Percentiles rank a stretch among this genome's conserved stretches.
Evolutionary conservation across 2,329 filamentous ascomycete species (phyloP).

Genomic region (Pseudogymnoascus sp.): DNA sequence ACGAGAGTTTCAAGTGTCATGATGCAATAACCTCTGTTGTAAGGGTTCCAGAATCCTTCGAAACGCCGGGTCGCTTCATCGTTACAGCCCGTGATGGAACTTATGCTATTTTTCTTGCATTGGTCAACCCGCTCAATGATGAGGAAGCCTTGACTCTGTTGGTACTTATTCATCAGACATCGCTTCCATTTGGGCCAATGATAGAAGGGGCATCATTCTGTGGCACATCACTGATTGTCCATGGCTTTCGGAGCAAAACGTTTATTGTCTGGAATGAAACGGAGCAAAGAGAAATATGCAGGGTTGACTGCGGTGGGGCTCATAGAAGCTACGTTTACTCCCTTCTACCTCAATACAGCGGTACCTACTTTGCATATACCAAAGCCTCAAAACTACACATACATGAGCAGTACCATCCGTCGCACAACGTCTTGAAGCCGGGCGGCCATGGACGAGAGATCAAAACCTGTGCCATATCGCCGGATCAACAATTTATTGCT

Average conservation of each 20-base stretch:
- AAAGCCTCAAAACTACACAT: conserved; percentile 53
- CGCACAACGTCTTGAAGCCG: conserved; percentile 47
- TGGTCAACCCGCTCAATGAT: background rate
- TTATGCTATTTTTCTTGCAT: conserved; percentile 54
- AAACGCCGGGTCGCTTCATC: conserved; percentile 46
- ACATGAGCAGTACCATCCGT: conserved; percentile 34
- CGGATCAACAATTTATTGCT: conserved; percentile 43
- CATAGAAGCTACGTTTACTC: conserved; percentile 68
- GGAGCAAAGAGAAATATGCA: conserved; percentile 60
- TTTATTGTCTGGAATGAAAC: conserved; percentile 81
- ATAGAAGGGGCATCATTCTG: conserved; percentile 67
- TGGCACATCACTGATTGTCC: conserved; percentile 56
- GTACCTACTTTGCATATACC: conserved; percentile 65
- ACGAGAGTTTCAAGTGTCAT: conserved; percentile 1
- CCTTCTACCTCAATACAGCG: conserved; percentile 22
- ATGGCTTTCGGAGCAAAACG: conserved; percentile 72
- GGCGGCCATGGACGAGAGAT: conserved; percentile 88
- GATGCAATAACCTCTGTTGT: conserved; percentile 25
- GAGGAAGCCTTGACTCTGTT: conserved; percentile 24
- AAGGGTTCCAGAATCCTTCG: conserved; percentile 20
- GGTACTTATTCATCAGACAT: conserved; percentile 58
- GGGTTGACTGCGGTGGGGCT: conserved; percentile 75
- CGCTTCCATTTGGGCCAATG: conserved; percentile 66
- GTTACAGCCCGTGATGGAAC: conserved; percentile 72
- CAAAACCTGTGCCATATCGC: conserved; percentile 51